phyloP scores from a whole-genome alignment of 208 protist species.

The Trypanosoma congolense region DNA sequence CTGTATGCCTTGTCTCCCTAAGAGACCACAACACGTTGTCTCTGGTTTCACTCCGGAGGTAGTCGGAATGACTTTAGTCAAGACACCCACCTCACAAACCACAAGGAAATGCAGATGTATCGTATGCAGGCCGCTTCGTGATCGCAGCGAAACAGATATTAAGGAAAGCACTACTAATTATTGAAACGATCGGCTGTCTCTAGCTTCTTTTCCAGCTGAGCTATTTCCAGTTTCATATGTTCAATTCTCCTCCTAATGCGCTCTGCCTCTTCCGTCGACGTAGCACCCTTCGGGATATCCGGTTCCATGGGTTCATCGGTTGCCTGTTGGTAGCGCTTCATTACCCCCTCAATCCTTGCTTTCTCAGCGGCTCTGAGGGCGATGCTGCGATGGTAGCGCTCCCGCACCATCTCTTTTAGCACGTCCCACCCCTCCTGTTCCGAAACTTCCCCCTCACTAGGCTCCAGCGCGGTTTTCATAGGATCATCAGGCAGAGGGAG shows the following conservation, averaged over 20 bases:
- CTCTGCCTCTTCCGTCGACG: slow-evolving; percentile 8
- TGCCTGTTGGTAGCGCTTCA: slow-evolving; percentile 20
- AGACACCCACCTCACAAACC: too few relatives aligned
- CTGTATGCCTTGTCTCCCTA: too few relatives aligned
- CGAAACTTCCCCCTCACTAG: slow-evolving; percentile 64
- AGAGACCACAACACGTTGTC: too few relatives aligned
- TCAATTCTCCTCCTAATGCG: slow-evolving; percentile 40
- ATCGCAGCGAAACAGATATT: slow-evolving; percentile 12
- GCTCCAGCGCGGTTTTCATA: slow-evolving; percentile 71
- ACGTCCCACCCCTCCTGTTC: slow-evolving; percentile 59
- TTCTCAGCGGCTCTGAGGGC: slow-evolving; percentile 60
- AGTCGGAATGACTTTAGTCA: too few relatives aligned
- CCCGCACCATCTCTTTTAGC: slow-evolving; percentile 72
- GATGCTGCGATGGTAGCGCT: slow-evolving; percentile 62
- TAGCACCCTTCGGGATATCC: background rate
- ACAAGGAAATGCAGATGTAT: too few relatives aligned
- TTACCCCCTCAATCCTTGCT: slow-evolving; percentile 54
- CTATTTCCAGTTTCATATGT: slow-evolving; percentile 48
- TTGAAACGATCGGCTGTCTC: slow-evolving; percentile 13
- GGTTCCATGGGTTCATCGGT: background rate
- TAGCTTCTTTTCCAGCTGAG: slow-evolving; percentile 45
- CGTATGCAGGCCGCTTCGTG: too few relatives aligned
- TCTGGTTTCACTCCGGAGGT: too few relatives aligned
- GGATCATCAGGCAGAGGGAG: slow-evolving; percentile 74
- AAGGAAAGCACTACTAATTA: slow-evolving; percentile 2